Percentiles rank a stretch among this genome's conserved stretches.
These are phyloP conservation scores for Irpex lacteus DNA, from an alignment of 1,284 basidiomycete genomes.

Conservation along the genomic window DNA sequence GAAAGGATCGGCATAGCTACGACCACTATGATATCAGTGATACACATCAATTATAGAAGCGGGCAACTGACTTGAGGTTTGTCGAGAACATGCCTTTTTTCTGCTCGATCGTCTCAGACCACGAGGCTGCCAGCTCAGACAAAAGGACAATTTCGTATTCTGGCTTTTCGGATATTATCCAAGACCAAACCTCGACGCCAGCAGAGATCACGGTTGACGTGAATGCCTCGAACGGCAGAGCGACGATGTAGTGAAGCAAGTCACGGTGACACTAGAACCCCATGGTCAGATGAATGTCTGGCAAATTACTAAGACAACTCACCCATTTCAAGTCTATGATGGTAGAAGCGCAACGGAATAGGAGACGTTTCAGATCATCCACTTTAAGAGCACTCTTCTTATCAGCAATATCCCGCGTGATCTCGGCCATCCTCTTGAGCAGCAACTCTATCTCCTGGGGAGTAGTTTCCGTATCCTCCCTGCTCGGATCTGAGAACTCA, in stretches of 20 bases:
- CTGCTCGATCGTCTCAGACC: constrained; percentile 79
- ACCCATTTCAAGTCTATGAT: constrained; percentile 74
- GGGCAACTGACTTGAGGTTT: constrained; percentile 63
- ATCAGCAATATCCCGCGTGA: constrained; percentile 64
- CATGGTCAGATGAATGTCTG: not conserved
- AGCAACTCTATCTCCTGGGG: constrained; percentile 35
- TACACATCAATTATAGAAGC: constrained; percentile 12
- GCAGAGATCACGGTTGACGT: constrained; percentile 84
- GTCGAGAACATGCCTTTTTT: constrained; percentile 84
- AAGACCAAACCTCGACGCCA: constrained; percentile 95
- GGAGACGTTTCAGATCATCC: constrained; percentile 79
- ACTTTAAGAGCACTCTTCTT: constrained; percentile 74
- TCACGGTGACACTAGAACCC: constrained; percentile 74
- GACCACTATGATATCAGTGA: constrained; percentile 3
- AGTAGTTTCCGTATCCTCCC: constrained; percentile 12
- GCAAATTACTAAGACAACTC: constrained; percentile 13
- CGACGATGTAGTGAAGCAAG: constrained; percentile 85
- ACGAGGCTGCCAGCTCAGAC: constrained; percentile 84
- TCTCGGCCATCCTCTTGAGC: constrained; percentile 66
- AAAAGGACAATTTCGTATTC: constrained; percentile 76
- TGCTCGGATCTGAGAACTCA: constrained; percentile 15
- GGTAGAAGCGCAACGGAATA: constrained; percentile 86
- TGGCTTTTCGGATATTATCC: constrained; percentile 90
- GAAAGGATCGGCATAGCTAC: constrained; percentile 86
- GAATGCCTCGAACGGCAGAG: constrained; percentile 86